These are phyloP conservation scores for Aegilops tauschii DNA, from an alignment of 176 grass and related monocot species.

Conservation along the genomic window DNA sequence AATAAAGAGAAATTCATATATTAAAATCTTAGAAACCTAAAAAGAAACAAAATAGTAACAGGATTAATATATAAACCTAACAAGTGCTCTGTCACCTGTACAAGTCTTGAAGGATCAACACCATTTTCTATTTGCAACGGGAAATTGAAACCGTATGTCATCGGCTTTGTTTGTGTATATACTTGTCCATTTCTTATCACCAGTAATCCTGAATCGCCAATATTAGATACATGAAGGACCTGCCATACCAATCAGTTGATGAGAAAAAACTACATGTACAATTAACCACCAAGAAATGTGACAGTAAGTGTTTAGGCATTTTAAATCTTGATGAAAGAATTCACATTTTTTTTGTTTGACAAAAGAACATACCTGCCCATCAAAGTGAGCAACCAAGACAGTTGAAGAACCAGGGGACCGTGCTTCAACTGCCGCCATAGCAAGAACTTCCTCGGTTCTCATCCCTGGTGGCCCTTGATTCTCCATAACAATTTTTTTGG, in stretches of 20 bases:
- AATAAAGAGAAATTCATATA: background rate
- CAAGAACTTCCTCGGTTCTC: constrained; percentile 62
- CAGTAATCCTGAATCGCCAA: constrained; percentile 92
- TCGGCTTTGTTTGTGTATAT: constrained; percentile 71
- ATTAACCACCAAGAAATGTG: background rate
- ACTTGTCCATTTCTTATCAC: constrained; percentile 81
- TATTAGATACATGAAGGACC: constrained; percentile 84
- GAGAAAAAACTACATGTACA: background rate
- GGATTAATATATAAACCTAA: background rate
- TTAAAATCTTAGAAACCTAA: background rate
- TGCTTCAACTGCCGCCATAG: constrained; percentile 62
- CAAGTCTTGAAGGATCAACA: constrained; percentile 71
- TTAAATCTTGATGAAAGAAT: background rate
- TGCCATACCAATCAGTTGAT: constrained; percentile 9
- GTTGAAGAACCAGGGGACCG: constrained; percentile 88
- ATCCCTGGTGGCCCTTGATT: constrained; percentile 46
- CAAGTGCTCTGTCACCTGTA: constrained; percentile 50
- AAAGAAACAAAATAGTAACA: background rate
- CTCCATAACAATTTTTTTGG: constrained; percentile 55
- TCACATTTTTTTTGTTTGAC: background rate
- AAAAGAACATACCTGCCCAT: constrained; percentile 56
- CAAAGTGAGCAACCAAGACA: constrained; percentile 90
- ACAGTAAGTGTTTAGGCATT: background rate
- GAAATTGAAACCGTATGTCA: constrained; percentile 99
- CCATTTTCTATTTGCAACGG: constrained; percentile 96